phyloP scores from a whole-genome alignment of 805 yeast species.

The Myxozyma nipponensis region DNA sequence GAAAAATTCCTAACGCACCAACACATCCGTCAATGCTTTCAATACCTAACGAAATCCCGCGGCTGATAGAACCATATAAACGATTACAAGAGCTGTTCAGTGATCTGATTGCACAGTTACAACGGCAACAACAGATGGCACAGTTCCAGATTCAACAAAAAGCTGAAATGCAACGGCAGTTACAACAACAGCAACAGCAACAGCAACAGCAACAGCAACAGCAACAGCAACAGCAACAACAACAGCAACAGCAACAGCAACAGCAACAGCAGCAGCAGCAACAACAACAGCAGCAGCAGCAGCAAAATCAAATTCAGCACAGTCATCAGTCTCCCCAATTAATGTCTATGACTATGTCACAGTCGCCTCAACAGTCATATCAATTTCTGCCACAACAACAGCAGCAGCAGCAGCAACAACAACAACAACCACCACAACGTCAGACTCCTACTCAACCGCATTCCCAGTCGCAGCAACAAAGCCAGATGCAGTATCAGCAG shows the following conservation, averaged over 20 bases:
- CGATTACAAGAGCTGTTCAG: slow-evolving; percentile 35
- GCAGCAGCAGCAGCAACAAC: slow-evolving; percentile 1
- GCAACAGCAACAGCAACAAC: slow-evolving; percentile 3
- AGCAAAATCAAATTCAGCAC: slow-evolving; percentile 7
- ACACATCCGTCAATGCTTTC: slow-evolving; percentile 35
- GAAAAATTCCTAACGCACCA: slow-evolving; percentile 24
- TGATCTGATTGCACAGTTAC: slow-evolving; percentile 29
- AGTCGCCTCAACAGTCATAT: slow-evolving; percentile 9
- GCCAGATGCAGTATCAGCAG: too few species aligned
- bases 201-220: not conserved
- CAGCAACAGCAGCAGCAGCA: not conserved
- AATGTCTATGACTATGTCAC: not conserved
- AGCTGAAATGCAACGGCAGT: slow-evolving; percentile 13
- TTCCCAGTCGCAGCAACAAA: not conserved
- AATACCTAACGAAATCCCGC: slow-evolving; percentile 34
- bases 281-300: slow-evolving; percentile 7
- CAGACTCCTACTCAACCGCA: not conserved
- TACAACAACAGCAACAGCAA: not conserved
- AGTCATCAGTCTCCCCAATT: slow-evolving; percentile 2
- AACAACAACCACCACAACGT: slow-evolving; percentile 2
- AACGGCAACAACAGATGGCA: slow-evolving; percentile 23
- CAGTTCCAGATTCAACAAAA: slow-evolving; percentile 30
- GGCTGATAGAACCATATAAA: slow-evolving; percentile 35
- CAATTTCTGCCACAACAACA: not conserved
- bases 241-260: slow-evolving; percentile 5